Conservation (phyloP, 2,329 filamentous ascomycete genomes). For the Fusarium goolgardi region DNA sequence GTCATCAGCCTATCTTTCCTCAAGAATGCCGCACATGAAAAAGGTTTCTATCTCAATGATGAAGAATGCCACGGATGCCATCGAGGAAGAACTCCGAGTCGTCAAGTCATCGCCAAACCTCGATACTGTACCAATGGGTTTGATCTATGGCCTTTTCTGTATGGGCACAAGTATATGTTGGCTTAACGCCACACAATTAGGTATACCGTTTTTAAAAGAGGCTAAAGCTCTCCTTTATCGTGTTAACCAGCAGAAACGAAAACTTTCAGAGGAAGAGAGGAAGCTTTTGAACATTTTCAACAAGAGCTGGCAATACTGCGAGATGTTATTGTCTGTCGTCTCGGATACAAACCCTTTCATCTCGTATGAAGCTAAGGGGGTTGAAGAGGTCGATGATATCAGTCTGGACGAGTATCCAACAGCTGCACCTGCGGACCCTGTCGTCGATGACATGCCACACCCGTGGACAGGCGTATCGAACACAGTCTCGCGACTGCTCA, state of each 20-base stretch:
- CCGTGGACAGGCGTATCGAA: slow-evolving; percentile 56
- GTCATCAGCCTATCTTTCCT: slow-evolving; percentile 53
- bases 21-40: slow-evolving; percentile 51
- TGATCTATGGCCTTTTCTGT: slow-evolving; percentile 55
- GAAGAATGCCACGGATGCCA: slow-evolving; percentile 50
- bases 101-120: slow-evolving; percentile 35
- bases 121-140: slow-evolving; percentile 48
- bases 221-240: slow-evolving; percentile 46
- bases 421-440: slow-evolving; percentile 14
- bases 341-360: slow-evolving; percentile 47
- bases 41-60: slow-evolving; percentile 51
- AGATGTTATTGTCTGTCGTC: slow-evolving; percentile 55
- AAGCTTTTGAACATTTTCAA: slow-evolving; percentile 53
- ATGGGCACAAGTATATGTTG: slow-evolving; percentile 56
- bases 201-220: slow-evolving; percentile 49
- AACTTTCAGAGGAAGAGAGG: slow-evolving; percentile 33
- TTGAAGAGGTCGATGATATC: slow-evolving; percentile 25
- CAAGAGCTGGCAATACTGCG: slow-evolving; percentile 55
- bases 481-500: slow-evolving; percentile 49
- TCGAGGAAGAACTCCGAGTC: slow-evolving; percentile 50
- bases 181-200: slow-evolving; percentile 52
- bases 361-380: slow-evolving; percentile 20
- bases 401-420: slow-evolving; percentile 29
- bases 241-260: slow-evolving; percentile 39
- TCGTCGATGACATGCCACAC: slow-evolving; percentile 47